A percentile compares a stretch with the other conserved stretches of the same genome.
Conservation (phyloP, 176 grass and related monocot species). For the Avena atlantica region DNA sequence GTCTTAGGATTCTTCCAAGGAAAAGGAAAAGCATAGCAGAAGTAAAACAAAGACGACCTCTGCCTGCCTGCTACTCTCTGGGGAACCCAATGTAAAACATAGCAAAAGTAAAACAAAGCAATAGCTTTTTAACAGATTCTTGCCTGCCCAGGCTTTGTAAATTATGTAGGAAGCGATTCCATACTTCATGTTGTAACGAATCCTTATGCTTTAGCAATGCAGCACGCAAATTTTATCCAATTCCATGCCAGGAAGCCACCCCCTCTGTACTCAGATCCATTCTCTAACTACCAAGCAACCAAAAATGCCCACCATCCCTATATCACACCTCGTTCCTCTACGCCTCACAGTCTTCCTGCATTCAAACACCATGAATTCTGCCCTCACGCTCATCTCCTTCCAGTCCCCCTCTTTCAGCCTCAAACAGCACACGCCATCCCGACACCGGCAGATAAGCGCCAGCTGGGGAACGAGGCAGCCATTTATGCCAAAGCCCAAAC, state of each 20-base stretch:
- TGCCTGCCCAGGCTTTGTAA: not conserved
- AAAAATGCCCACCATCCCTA: slow-evolving; percentile 19
- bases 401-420: slow-evolving; percentile 32
- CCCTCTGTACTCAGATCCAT: slow-evolving; percentile 18
- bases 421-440: not conserved
- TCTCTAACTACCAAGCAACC: slow-evolving; percentile 54
- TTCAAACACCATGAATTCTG: slow-evolving; percentile 48
- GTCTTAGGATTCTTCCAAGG: slow-evolving; percentile 54
- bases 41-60: slow-evolving; percentile 1
- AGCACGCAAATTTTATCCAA: not conserved
- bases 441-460: not conserved
- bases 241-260: not conserved
- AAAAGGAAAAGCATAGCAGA: not conserved
- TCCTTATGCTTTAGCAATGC: slow-evolving; percentile 16
- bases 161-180: slow-evolving; percentile 36
- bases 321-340: not conserved
- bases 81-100: slow-evolving; percentile 9
- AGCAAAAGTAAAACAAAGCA: not conserved
- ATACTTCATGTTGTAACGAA: slow-evolving; percentile 11
- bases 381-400: slow-evolving; percentile 27
- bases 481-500: slow-evolving; percentile 20
- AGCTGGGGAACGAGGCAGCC: slow-evolving; percentile 7
- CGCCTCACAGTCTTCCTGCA: slow-evolving; percentile 27
- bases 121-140: not conserved
- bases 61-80: not conserved